phyloP scores from a whole-genome alignment of 768 basidiomycete genomes.

The Termitomyces sp. region DNA sequence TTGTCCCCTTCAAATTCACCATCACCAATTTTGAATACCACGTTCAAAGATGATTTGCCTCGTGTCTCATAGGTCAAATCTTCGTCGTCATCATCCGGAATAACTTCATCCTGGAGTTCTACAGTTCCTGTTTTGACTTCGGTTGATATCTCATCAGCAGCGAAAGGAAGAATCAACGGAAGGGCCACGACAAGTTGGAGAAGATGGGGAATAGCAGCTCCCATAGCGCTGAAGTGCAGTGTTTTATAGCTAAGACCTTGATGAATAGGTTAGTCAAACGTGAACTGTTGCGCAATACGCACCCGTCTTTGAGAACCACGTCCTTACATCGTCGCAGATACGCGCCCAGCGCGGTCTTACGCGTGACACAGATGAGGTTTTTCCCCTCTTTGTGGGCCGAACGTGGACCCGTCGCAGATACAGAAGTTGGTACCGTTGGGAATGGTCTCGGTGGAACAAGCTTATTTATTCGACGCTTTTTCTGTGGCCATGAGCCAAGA shows the following conservation, averaged over 20 bases:
- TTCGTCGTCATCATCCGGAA: conserved; percentile 73
- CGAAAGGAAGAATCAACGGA: conserved; percentile 68
- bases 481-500: conserved; percentile 10
- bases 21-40: conserved; percentile 60
- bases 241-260: conserved; percentile 55
- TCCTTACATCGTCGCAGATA: conserved; percentile 80
- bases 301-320: conserved; percentile 71
- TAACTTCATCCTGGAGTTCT: conserved; percentile 74
- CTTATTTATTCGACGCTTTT: conserved; percentile 47
- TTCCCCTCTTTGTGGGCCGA: conserved; percentile 79
- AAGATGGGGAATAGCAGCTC: conserved; percentile 85
- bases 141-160: conserved; percentile 56
- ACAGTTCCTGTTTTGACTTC: conserved; percentile 68
- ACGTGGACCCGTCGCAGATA: conserved; percentile 76
- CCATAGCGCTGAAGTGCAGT: conserved; percentile 77
- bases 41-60: conserved; percentile 64
- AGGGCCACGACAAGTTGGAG: conserved; percentile 67
- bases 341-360: conserved; percentile 65
- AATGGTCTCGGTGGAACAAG: conserved; percentile 73
- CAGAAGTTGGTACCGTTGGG: conserved; percentile 71
- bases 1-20: conserved; percentile 47
- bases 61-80: conserved; percentile 63
- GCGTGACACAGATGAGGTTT: conserved; percentile 76
- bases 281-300: conserved; percentile 15
- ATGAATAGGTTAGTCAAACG: neutral